These are phyloP conservation scores for Yamadazyma nakazawae DNA, from an alignment of 805 yeast genomes.

Conservation along the genomic window DNA sequence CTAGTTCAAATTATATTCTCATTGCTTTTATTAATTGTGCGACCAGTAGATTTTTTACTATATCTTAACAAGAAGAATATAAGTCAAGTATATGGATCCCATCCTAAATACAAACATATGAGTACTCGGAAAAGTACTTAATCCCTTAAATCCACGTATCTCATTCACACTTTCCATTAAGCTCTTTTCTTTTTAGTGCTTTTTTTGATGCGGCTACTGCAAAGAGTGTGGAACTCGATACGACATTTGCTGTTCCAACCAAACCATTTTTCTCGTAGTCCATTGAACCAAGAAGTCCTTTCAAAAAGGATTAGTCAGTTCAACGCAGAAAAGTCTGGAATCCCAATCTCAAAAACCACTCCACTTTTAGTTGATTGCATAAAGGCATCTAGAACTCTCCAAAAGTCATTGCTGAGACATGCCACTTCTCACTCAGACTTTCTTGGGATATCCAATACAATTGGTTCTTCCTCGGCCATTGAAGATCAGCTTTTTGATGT, in stretches of 20 bases:
- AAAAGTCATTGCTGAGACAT: constrained; percentile 1
- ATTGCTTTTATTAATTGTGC: too few species aligned
- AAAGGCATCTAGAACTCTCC: constrained; percentile 21
- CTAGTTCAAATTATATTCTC: too few species aligned
- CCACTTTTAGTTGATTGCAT: constrained; percentile 19
- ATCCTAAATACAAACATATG: too few species aligned
- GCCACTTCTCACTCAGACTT: neutral
- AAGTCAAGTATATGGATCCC: too few species aligned
- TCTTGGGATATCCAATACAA: neutral
- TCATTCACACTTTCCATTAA: too few species aligned
- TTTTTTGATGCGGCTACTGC: neutral
- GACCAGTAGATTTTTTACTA: too few species aligned
- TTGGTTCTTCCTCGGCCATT: neutral
- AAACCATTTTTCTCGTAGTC: constrained; percentile 9
- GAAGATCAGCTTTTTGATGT: neutral
- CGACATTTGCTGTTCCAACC: neutral
- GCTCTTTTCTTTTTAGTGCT: neutral
- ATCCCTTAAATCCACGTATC: too few species aligned
- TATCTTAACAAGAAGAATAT: too few species aligned
- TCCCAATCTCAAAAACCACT: neutral
- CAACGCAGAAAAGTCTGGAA: neutral
- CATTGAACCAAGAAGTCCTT: constrained; percentile 27
- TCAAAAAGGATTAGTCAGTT: constrained; percentile 12
- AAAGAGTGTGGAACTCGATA: neutral
- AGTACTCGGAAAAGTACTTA: too few species aligned